A percentile compares a stretch with the other conserved stretches of the same genome.
Evolutionary conservation across 768 basidiomycete species (phyloP).

Genomic region (Coprinopsis marcescibilis): DNA sequence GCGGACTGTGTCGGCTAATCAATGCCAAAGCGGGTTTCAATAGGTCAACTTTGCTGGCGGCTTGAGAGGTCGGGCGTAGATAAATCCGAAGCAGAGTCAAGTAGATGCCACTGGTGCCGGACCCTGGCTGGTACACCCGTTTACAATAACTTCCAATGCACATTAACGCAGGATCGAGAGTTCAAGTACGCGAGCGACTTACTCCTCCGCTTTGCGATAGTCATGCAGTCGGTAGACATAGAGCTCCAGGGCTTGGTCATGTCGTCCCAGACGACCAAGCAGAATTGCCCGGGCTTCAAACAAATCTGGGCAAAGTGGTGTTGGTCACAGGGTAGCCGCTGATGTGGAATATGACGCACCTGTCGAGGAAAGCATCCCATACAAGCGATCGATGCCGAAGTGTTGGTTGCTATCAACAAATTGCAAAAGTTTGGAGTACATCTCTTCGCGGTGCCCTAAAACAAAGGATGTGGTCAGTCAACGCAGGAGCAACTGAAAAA

Average conservation of each 20-base stretch:
- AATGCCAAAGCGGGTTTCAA: slow-evolving; percentile 83
- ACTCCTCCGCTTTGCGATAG: slow-evolving; percentile 88
- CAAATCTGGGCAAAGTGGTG: slow-evolving; percentile 46
- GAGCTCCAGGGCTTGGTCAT: slow-evolving; percentile 91
- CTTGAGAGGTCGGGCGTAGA: slow-evolving; percentile 60
- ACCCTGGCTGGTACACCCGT: slow-evolving; percentile 57
- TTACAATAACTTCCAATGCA: slow-evolving; percentile 73
- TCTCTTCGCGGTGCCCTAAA: slow-evolving; percentile 41
- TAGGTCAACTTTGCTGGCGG: slow-evolving; percentile 43
- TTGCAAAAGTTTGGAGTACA: slow-evolving; percentile 64
- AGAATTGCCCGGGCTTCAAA: slow-evolving; percentile 91
- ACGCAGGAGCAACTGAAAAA: neutral
- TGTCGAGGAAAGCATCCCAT: slow-evolving; percentile 75
- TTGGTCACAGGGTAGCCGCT: neutral
- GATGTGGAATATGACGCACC: slow-evolving; percentile 50
- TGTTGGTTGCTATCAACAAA: slow-evolving; percentile 69
- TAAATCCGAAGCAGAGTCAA: slow-evolving; percentile 83
- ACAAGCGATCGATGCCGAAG: slow-evolving; percentile 75
- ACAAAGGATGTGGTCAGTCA: slow-evolving; percentile 5
- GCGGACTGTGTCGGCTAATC: slow-evolving; percentile 76
- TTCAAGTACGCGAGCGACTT: slow-evolving; percentile 17
- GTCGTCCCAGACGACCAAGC: slow-evolving; percentile 82
- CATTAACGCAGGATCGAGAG: slow-evolving; percentile 1
- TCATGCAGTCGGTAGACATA: slow-evolving; percentile 88
- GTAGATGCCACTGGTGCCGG: slow-evolving; percentile 63